Evolutionary conservation across 2,329 filamentous ascomycete species (phyloP).

Genomic region (Endocalyx cinctus): DNA sequence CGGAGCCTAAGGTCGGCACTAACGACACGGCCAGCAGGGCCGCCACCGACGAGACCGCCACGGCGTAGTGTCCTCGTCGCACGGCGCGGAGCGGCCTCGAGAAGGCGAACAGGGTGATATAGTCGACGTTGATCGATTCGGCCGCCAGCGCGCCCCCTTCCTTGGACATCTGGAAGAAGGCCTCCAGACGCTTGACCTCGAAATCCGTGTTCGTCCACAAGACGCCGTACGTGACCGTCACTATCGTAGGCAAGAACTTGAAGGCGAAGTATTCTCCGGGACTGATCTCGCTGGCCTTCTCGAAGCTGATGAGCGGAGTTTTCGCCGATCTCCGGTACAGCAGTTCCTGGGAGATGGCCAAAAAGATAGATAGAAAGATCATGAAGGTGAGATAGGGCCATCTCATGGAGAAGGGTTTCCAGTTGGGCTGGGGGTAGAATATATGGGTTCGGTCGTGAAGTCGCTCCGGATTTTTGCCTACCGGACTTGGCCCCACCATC

Average conservation of each 20-base stretch:
- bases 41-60: slow-evolving; percentile 60
- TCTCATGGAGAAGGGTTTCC: slow-evolving; percentile 63
- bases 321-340: slow-evolving; percentile 46
- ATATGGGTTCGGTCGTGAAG: slow-evolving; percentile 40
- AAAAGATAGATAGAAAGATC: slow-evolving; percentile 46
- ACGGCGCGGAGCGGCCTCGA: slow-evolving; percentile 60
- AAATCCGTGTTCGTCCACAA: slow-evolving; percentile 64
- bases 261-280: slow-evolving; percentile 53
- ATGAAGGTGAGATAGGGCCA: slow-evolving; percentile 55
- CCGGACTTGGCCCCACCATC: slow-evolving; percentile 39
- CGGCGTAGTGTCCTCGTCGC: slow-evolving; percentile 60
- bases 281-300: slow-evolving; percentile 43
- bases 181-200: slow-evolving; percentile 62
- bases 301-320: slow-evolving; percentile 45
- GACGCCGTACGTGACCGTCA: slow-evolving; percentile 58
- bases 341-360: slow-evolving; percentile 51
- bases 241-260: slow-evolving; percentile 59
- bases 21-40: slow-evolving; percentile 63
- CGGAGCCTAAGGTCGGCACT: slow-evolving; percentile 64
- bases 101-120: slow-evolving; percentile 64
- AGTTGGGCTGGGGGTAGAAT: slow-evolving; percentile 60
- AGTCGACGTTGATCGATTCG: slow-evolving; percentile 69
- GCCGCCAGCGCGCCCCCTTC: slow-evolving; percentile 56
- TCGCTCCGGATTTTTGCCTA: slow-evolving; percentile 19
- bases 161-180: slow-evolving; percentile 61